These are phyloP conservation scores for Penicillium odoratum DNA, from an alignment of 495 filamentous ascomycete genomes.

Conservation along the genomic window DNA sequence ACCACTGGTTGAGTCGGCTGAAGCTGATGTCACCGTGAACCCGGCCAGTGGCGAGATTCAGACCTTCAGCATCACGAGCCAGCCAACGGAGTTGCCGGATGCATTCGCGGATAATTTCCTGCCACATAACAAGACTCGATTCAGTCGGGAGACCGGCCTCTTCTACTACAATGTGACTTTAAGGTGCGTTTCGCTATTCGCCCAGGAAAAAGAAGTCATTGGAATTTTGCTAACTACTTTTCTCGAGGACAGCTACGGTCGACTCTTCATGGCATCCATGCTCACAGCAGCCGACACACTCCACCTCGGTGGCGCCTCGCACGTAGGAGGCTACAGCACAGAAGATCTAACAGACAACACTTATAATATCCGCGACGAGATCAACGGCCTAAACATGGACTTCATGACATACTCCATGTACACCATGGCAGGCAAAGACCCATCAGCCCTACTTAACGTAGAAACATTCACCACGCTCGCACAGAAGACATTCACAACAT, in stretches of 20 bases:
- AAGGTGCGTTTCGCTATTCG: constrained; percentile 11
- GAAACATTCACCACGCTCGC: constrained; percentile 21
- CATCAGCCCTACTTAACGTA: constrained; percentile 25
- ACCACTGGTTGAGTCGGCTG: constrained; percentile 33
- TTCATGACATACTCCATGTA: constrained; percentile 42
- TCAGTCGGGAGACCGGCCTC: background rate
- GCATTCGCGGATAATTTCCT: constrained; percentile 32
- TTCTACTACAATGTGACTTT: constrained; percentile 19
- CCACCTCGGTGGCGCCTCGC: constrained; percentile 12
- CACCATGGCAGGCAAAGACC: constrained; percentile 28
- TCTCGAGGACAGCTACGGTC: constrained; percentile 26
- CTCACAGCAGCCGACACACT: constrained; percentile 30
- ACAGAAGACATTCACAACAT: constrained; percentile 30
- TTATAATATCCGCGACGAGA: constrained; percentile 36
- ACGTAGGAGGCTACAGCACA: constrained; percentile 7
- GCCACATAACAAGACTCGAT: constrained; percentile 13
- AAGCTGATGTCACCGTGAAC: constrained; percentile 31
- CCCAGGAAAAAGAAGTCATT: background rate
- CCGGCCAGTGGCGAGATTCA: constrained; percentile 29
- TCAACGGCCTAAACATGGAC: constrained; percentile 38
- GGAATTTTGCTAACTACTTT: background rate
- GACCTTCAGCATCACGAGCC: constrained; percentile 23
- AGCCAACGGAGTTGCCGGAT: constrained; percentile 13
- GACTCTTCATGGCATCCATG: constrained; percentile 33
- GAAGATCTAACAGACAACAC: constrained; percentile 37